A percentile compares a stretch with the other conserved stretches of the same genome.
Evolutionary conservation across 441 rosid species (phyloP).

Genomic region (Eruca vesicaria): DNA sequence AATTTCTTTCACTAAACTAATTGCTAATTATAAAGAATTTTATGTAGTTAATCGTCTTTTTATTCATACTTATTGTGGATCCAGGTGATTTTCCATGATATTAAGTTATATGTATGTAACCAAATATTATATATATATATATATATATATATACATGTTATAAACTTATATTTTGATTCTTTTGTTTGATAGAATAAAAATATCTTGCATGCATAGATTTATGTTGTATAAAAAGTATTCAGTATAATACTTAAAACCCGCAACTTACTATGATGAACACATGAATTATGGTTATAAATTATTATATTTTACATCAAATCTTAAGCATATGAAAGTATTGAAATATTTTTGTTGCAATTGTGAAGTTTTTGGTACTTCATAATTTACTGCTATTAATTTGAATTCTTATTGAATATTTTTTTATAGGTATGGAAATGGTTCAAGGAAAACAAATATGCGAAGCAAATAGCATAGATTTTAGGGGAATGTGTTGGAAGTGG

Average conservation of each 20-base stretch:
- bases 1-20: not conserved
- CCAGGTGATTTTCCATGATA: not conserved
- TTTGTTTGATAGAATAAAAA: not conserved
- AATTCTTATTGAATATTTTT: not conserved
- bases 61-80: not conserved
- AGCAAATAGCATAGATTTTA: not conserved
- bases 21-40: not conserved
- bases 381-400: not conserved
- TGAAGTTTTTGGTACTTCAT: not conserved
- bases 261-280: not conserved
- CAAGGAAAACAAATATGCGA: slow-evolving; percentile 18
- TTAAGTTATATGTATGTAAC: not conserved
- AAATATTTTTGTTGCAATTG: not conserved
- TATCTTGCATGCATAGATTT: not conserved
- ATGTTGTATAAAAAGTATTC: not conserved
- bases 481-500: not conserved
- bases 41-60: not conserved
- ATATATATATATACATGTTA: too few relatives aligned
- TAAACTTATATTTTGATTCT: not conserved
- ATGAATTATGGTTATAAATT: not conserved
- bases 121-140: not conserved
- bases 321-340: not conserved
- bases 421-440: not conserved
- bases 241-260: not conserved
- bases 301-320: not conserved